Evolutionary conservation across 2,329 filamentous ascomycete species (phyloP).

Genomic region (Exophiala viscosa): DNA sequence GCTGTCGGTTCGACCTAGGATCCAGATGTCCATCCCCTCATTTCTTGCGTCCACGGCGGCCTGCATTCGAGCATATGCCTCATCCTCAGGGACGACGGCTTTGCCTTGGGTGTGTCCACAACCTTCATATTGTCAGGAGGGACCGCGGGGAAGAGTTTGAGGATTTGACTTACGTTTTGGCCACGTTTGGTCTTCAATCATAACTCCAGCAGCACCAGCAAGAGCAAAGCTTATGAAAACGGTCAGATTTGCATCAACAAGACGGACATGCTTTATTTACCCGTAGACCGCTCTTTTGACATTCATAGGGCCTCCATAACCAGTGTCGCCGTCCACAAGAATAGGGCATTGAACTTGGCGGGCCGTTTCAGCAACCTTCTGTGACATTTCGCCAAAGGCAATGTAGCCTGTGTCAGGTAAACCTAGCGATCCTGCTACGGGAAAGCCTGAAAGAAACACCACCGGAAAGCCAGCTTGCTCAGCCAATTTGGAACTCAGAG

Average conservation of each 20-base stretch:
- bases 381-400: conserved; percentile 46
- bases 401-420: conserved; percentile 51
- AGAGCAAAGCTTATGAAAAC: conserved; percentile 37
- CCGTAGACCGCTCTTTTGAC: conserved; percentile 41
- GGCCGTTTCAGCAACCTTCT: conserved; percentile 43
- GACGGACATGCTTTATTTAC: too few relatives aligned
- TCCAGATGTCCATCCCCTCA: conserved; percentile 45
- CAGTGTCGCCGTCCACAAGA: conserved; percentile 48
- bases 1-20: conserved; percentile 46
- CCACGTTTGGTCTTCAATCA: conserved; percentile 51
- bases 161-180: conserved; percentile 40
- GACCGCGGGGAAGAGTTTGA: neutral
- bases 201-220: conserved; percentile 39
- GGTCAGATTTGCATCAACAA: too few relatives aligned
- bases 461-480: conserved; percentile 48
- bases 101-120: conserved; percentile 48
- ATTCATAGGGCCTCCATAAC: conserved; percentile 49
- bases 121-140: conserved; percentile 28
- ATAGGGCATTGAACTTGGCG: conserved; percentile 41
- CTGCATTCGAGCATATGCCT: conserved; percentile 46
- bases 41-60: conserved; percentile 47
- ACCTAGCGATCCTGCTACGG: conserved; percentile 40
- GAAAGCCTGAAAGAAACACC: conserved; percentile 44
- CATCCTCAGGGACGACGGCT: conserved; percentile 43
- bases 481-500: conserved; percentile 42